These are phyloP conservation scores for Vaccinium corymbosum DNA, from an alignment of 148 eudicot species.

Conservation along the genomic window DNA sequence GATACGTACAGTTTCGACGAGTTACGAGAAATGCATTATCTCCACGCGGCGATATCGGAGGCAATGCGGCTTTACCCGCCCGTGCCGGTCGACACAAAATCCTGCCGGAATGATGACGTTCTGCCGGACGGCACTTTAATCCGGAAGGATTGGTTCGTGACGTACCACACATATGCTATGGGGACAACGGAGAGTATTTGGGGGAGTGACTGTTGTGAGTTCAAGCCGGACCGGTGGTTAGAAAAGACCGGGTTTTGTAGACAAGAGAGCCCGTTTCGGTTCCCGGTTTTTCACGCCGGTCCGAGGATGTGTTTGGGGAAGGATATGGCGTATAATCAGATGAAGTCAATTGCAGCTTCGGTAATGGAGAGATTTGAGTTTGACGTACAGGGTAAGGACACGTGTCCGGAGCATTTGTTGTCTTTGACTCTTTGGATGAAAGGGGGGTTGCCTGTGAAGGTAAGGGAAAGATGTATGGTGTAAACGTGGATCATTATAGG, in stretches of 20 bases:
- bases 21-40: slow-evolving; percentile 34
- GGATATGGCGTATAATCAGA: slow-evolving; percentile 40
- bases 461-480: slow-evolving; percentile 20
- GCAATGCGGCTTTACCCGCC: slow-evolving; percentile 60
- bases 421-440: slow-evolving; percentile 40
- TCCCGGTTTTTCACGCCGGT: slow-evolving; percentile 53
- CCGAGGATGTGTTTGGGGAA: slow-evolving; percentile 41
- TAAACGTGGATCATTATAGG: neutral
- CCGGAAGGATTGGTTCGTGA: slow-evolving; percentile 39
- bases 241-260: slow-evolving; percentile 35
- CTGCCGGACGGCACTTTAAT: slow-evolving; percentile 52
- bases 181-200: slow-evolving; percentile 70
- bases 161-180: slow-evolving; percentile 54
- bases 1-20: slow-evolving; percentile 17
- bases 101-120: slow-evolving; percentile 36
- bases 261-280: slow-evolving; percentile 51
- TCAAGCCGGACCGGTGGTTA: slow-evolving; percentile 62
- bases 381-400: slow-evolving; percentile 23
- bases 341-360: slow-evolving; percentile 35
- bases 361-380: slow-evolving; percentile 32
- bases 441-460: slow-evolving; percentile 30
- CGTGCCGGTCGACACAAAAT: slow-evolving; percentile 53
- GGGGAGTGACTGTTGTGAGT: slow-evolving; percentile 66
- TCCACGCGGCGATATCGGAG: slow-evolving; percentile 61
- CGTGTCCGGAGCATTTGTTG: slow-evolving; percentile 23